Conservation (phyloP, 2,329 filamentous ascomycete species). For the Huntiella bhutanensis region DNA sequence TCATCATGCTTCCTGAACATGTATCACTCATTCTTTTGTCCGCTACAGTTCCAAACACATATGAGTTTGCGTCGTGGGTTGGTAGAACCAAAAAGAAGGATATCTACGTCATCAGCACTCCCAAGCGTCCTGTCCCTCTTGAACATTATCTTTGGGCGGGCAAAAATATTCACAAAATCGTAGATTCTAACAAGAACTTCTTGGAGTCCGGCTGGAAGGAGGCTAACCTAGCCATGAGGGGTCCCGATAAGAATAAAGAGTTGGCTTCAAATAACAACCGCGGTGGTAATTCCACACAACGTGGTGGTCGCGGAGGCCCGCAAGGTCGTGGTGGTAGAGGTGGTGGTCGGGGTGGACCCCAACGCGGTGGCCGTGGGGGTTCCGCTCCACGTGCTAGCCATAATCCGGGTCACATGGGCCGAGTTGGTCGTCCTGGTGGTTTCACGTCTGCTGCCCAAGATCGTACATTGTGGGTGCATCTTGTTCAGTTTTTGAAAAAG, state of each 20-base stretch:
- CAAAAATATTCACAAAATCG: constrained; percentile 85
- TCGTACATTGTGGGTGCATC: constrained; percentile 88
- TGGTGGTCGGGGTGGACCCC: constrained; percentile 20
- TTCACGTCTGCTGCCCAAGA: constrained; percentile 84
- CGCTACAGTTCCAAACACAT: constrained; percentile 89
- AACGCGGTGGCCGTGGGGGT: constrained; percentile 35
- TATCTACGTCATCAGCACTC: constrained; percentile 95
- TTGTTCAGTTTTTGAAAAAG: constrained; percentile 81
- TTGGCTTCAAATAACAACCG: background rate
- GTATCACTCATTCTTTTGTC: constrained; percentile 89
- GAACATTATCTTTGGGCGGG: constrained; percentile 95
- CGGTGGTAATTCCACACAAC: constrained; percentile 17
- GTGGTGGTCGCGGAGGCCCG: constrained; percentile 9
- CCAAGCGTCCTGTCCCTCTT: constrained; percentile 81
- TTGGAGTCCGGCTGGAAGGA: constrained; percentile 89
- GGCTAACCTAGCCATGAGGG: constrained; percentile 63
- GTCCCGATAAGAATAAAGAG: constrained; percentile 47
- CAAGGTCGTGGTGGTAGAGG: constrained; percentile 18
- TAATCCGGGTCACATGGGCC: constrained; percentile 67
- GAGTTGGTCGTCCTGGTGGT: constrained; percentile 67
- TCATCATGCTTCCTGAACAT: constrained; percentile 97
- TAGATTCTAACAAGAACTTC: constrained; percentile 81
- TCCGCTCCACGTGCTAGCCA: constrained; percentile 39
- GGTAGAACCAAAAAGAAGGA: constrained; percentile 96
- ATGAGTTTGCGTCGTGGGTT: constrained; percentile 97